Evolutionary conservation across 1,139 yeast species (phyloP).

Genomic region (Kodamaea anthophila): DNA sequence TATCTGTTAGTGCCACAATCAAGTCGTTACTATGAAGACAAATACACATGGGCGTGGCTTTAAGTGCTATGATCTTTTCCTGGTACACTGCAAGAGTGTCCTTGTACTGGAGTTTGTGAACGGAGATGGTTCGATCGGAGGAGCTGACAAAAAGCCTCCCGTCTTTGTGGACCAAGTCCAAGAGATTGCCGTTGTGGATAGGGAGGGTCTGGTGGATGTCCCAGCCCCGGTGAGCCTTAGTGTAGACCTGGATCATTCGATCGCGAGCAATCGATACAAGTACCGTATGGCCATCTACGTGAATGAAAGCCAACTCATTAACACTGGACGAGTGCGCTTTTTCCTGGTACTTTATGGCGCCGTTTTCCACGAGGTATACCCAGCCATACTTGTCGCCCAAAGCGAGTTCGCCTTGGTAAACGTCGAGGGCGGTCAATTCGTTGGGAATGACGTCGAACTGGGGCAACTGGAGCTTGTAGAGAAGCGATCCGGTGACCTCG

Average conservation of each 20-base stretch:
- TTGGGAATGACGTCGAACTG: slow-evolving; percentile 24
- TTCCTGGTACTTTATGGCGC: slow-evolving; percentile 14
- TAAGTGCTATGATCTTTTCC: slow-evolving; percentile 44
- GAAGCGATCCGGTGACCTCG: slow-evolving; percentile 7
- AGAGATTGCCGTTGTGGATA: slow-evolving; percentile 50
- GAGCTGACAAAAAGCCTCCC: slow-evolving; percentile 46
- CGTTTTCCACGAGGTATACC: slow-evolving; percentile 18
- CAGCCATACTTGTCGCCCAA: slow-evolving; percentile 47
- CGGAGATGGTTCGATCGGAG: slow-evolving; percentile 51
- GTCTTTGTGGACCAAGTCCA: slow-evolving; percentile 27
- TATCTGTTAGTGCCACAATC: slow-evolving; percentile 51
- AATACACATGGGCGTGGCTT: slow-evolving; percentile 42
- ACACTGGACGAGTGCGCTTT: slow-evolving; percentile 48
- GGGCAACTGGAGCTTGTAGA: slow-evolving; percentile 18
- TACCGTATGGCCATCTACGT: slow-evolving; percentile 13
- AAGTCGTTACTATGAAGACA: slow-evolving; percentile 27
- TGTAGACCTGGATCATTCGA: slow-evolving; percentile 54
- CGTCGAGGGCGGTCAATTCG: slow-evolving; percentile 23
- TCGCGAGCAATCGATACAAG: slow-evolving; percentile 51
- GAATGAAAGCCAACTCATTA: slow-evolving; percentile 35
- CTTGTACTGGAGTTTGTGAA: slow-evolving; percentile 35
- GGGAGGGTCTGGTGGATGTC: slow-evolving; percentile 50
- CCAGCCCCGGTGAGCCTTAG: slow-evolving; percentile 27
- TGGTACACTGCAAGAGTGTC: slow-evolving; percentile 19
- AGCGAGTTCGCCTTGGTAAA: slow-evolving; percentile 18